Evolutionary conservation across 2,329 filamentous ascomycete species (phyloP).

Genomic region (Monilinia laxa): DNA sequence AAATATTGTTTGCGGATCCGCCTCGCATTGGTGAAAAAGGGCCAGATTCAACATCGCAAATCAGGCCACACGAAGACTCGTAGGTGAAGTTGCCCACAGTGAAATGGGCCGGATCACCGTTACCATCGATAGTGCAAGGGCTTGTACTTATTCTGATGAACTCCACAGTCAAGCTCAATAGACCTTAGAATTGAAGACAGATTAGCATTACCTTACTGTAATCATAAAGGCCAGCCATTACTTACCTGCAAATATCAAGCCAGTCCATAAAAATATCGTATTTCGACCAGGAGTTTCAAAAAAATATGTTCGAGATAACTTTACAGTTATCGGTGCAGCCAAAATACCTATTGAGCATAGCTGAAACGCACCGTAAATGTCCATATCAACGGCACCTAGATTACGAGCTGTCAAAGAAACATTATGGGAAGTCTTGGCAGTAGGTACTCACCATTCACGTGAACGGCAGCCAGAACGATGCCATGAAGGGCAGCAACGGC

Average conservation of each 20-base stretch:
- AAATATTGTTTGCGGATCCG: constrained; percentile 59
- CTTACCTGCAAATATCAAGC: constrained; percentile 58
- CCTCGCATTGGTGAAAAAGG: constrained; percentile 56
- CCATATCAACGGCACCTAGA: constrained; percentile 63
- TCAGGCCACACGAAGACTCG: constrained; percentile 47
- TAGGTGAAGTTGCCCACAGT: constrained; percentile 48
- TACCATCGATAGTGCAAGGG: constrained; percentile 46
- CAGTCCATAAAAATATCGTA: constrained; percentile 65
- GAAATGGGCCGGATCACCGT: constrained; percentile 42
- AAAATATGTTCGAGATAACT: constrained; percentile 60
- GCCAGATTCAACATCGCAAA: constrained; percentile 47
- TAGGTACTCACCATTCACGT: constrained; percentile 53
- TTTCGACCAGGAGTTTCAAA: constrained; percentile 61
- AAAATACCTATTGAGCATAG: constrained; percentile 65
- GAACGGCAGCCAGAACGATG: constrained; percentile 59
- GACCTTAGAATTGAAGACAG: constrained; percentile 43
- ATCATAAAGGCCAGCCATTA: neutral
- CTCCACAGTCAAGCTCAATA: constrained; percentile 62
- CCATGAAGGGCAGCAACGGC: constrained; percentile 63
- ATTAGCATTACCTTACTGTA: constrained; percentile 1
- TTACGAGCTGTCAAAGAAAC: constrained; percentile 5
- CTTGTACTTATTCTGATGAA: constrained; percentile 56
- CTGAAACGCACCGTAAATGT: constrained; percentile 67
- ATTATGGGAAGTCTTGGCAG: neutral
- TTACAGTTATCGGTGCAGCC: constrained; percentile 61